Evolutionary conservation across 192 early-diverging fungal species (phyloP).

Genomic region (Paraglomus occultum): DNA sequence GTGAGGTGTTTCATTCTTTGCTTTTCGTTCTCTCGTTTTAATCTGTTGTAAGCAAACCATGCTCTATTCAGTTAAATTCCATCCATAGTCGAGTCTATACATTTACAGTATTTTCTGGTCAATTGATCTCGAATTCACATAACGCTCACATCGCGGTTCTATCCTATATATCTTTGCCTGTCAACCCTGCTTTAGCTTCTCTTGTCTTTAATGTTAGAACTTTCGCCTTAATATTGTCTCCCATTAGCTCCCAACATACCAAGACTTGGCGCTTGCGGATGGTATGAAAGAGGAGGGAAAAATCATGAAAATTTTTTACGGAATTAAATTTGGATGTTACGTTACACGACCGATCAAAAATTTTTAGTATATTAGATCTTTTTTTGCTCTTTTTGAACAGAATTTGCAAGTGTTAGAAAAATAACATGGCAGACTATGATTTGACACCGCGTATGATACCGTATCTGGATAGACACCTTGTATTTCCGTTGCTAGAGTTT

Average conservation of each 20-base stretch:
- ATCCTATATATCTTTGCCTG: too few species aligned
- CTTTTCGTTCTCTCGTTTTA: too few species aligned
- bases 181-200: too few species aligned
- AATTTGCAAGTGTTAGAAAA: not conserved
- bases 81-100: too few species aligned
- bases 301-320: not conserved
- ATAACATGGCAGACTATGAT: conserved; percentile 67
- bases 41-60: too few species aligned
- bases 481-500: conserved; percentile 89
- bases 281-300: conserved; percentile 20
- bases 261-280: conserved; percentile 10
- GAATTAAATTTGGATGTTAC: conserved; percentile 4
- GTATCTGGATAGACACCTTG: conserved; percentile 92
- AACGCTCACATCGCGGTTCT: too few species aligned
- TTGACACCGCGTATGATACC: conserved; percentile 78
- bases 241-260: not conserved
- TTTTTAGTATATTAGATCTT: not conserved
- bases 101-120: too few species aligned
- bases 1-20: too few species aligned
- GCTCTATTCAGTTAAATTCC: too few species aligned
- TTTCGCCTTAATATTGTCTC: too few species aligned
- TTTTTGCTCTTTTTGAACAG: not conserved
- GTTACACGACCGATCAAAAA: not conserved
- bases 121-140: too few species aligned
- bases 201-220: too few species aligned